phyloP scores from a whole-genome alignment of 2,329 filamentous ascomycete genomes.

The Metarhizium rileyi region DNA sequence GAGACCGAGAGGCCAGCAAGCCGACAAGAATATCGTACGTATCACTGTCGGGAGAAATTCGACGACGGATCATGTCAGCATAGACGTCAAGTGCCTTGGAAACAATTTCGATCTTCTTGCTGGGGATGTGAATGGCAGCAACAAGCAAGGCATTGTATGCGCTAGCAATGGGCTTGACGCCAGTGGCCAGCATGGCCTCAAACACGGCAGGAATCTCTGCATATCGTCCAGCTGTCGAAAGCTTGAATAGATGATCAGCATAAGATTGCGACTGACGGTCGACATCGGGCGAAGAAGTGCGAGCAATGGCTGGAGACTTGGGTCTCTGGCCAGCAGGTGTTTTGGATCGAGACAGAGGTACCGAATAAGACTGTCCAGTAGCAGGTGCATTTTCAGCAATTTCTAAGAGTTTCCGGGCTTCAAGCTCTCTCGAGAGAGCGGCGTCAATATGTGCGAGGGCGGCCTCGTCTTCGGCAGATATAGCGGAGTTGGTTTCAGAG shows the following conservation, averaged over 20 bases:
- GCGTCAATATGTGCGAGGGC: constrained; percentile 77
- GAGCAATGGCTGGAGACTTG: constrained; percentile 37
- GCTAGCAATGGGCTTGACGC: constrained; percentile 67
- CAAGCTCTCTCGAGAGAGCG: constrained; percentile 69
- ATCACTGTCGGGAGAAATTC: constrained; percentile 68
- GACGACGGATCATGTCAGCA: constrained; percentile 86
- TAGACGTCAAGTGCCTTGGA: constrained; percentile 92
- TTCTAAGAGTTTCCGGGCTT: constrained; percentile 38
- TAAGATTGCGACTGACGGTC: constrained; percentile 60
- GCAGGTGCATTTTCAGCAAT: constrained; percentile 32
- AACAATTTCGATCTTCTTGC: constrained; percentile 71
- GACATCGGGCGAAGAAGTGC: constrained; percentile 49
- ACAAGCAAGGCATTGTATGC: constrained; percentile 89
- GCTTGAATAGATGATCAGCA: constrained; percentile 66
- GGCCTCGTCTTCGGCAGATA: constrained; percentile 41
- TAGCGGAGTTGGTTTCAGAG: constrained; percentile 26
- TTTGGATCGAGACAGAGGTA: constrained; percentile 28
- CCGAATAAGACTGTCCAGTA: constrained; percentile 26
- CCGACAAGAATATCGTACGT: constrained; percentile 86
- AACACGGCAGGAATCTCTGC: constrained; percentile 85
- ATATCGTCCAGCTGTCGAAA: constrained; percentile 65
- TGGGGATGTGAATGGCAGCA: constrained; percentile 74
- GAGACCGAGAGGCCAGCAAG: constrained; percentile 68
- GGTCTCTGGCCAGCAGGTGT: constrained; percentile 32
- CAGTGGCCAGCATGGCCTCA: constrained; percentile 76